A percentile compares a stretch with the other conserved stretches of the same genome.
These are phyloP conservation scores for Hypoxylon sp. DNA, from an alignment of 2,329 filamentous ascomycete species.

Conservation along the genomic window DNA sequence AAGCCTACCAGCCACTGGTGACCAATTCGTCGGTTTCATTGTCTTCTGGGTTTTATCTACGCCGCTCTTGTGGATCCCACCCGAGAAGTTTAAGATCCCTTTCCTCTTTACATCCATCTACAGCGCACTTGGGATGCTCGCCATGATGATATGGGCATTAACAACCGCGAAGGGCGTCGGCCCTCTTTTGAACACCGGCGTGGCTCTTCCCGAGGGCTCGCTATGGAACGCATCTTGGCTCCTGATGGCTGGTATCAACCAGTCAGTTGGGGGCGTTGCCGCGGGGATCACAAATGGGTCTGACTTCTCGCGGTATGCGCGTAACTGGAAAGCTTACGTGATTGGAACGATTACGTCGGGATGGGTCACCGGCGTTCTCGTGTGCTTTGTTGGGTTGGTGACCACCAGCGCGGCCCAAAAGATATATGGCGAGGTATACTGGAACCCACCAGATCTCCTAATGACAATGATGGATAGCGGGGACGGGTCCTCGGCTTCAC, in stretches of 20 bases:
- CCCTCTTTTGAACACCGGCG: conserved; percentile 58
- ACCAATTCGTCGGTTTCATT: conserved; percentile 65
- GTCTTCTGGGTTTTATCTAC: conserved; percentile 66
- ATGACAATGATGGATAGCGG: conserved; percentile 62
- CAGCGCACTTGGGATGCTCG: conserved; percentile 62
- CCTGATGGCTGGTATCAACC: conserved; percentile 62
- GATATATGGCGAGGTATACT: conserved; percentile 62
- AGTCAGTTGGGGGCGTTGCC: conserved; percentile 58
- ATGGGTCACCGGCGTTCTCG: conserved; percentile 58
- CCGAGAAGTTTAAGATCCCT: conserved; percentile 64
- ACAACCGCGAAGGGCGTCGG: conserved; percentile 61
- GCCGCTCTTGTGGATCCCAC: conserved; percentile 64
- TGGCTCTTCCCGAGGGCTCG: conserved; percentile 55
- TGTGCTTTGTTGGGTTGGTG: conserved; percentile 60
- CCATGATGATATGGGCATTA: conserved; percentile 65
- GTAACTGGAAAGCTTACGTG: conserved; percentile 55
- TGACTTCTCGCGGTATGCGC: conserved; percentile 62
- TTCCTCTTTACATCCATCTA: conserved; percentile 62
- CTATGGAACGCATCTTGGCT: conserved; percentile 60
- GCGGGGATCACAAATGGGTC: conserved; percentile 56
- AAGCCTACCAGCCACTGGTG: conserved; percentile 57
- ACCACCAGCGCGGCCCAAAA: conserved; percentile 61
- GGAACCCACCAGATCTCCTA: conserved; percentile 62
- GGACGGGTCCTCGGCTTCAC: conserved; percentile 54
- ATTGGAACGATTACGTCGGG: conserved; percentile 59